Evolutionary conservation across 192 early-diverging fungal genomes (phyloP), one percentile per base, ranked within the genome.

Genomic region (Obelidium mucronatum): DNA sequence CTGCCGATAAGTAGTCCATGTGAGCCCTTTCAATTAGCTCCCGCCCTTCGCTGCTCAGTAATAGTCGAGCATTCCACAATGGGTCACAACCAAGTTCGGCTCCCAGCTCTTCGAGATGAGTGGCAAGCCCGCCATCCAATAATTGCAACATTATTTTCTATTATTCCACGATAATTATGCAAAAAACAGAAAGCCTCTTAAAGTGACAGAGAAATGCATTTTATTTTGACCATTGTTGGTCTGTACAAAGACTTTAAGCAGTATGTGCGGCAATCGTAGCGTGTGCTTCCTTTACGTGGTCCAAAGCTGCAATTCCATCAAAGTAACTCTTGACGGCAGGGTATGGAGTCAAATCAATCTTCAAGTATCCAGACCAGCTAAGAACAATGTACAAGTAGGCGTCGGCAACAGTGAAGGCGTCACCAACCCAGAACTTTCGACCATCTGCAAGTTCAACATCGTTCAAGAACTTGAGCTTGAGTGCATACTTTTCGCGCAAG

Each of bases 221-320:
- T n/a, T n/a, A n/a, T n/a, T n/a, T n/a, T n/a, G n/a, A n/a, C n/a
- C n/a, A n/a, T n/a, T n/a, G n/a, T n/a, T n/a, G n/a, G n/a, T n/a
- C n/a, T n/a, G n/a, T n/a, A n/a, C n/a, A n/a, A n/a, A n/a, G n/a
- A n/a, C n/a, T n/a, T n/a, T n/a, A n/a, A n/a, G n/a, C n/a, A n/a
- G n/a, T n/a, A n/a, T n/a, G n/a, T 80, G 36, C 79, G 81, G 77
- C 68, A 70, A 79, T 79, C n/a, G 26, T 40, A 30, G 26, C 67
- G 34, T 79, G 78, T 0, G 79, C 79, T 40, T 71, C 79, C 64
- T 81, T 66, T 19, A 80, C 79, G 58, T 76, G 76, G 30, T 82
- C 73, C 36, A 80, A 58, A 15, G n/a, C 33, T 17, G 19, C 33
- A 51, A 80, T 80, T 13, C 60, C 62, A 22, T 80, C 72, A 40